Conservation (phyloP, 345 rosid genomes). For the Salix purpurea region DNA sequence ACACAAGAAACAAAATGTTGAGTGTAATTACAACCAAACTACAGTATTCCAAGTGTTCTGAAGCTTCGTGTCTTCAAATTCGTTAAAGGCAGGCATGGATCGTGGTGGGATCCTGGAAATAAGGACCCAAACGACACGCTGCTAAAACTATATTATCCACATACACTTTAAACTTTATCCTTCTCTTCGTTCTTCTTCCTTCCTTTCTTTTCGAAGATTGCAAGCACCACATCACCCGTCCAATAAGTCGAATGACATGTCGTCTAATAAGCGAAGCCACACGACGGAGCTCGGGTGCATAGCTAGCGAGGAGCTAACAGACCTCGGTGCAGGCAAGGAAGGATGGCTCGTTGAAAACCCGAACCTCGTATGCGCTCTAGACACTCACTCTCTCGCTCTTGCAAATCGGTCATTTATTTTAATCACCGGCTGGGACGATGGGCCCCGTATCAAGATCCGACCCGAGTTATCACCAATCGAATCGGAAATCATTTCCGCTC, state of each 20-base stretch:
- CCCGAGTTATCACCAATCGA: slow-evolving; percentile 83
- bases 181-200: neutral
- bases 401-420: slow-evolving; percentile 54
- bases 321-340: slow-evolving; percentile 89
- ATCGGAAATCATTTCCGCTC: slow-evolving; percentile 59
- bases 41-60: too few relatives aligned
- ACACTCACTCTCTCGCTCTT: slow-evolving; percentile 62
- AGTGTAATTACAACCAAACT: too few relatives aligned
- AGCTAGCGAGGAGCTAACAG: slow-evolving; percentile 69
- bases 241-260: neutral
- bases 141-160: neutral
- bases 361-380: slow-evolving; percentile 62
- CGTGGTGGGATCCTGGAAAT: neutral
- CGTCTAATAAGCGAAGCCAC: slow-evolving; percentile 54
- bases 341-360: slow-evolving; percentile 80
- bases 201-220: neutral
- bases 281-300: slow-evolving; percentile 82
- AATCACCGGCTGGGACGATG: slow-evolving; percentile 67
- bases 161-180: neutral
- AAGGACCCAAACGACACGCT: neutral
- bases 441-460: slow-evolving; percentile 69
- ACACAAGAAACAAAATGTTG: too few relatives aligned
- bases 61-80: too few relatives aligned
- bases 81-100: too few relatives aligned
- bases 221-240: neutral